phyloP scores from a whole-genome alignment of 768 basidiomycete species.

The Gloeopeniophorella convolvens region DNA sequence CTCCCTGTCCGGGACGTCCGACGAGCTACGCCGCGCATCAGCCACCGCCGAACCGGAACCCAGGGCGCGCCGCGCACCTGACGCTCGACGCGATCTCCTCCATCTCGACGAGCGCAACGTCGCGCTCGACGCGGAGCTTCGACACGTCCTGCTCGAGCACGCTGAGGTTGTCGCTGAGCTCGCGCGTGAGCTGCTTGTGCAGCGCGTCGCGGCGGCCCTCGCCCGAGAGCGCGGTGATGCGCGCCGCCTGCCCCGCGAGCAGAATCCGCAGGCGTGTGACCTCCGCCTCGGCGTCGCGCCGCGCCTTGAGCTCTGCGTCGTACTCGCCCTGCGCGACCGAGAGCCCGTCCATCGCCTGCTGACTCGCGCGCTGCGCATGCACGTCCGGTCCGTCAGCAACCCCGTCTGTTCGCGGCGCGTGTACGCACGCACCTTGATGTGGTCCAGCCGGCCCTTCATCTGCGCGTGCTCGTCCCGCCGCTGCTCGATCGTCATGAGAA shows the following conservation, averaged over 20 bases:
- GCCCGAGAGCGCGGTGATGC: slow-evolving; percentile 77
- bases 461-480: slow-evolving; percentile 52
- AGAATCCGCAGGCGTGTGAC: slow-evolving; percentile 79
- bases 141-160: slow-evolving; percentile 82
- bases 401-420: background rate
- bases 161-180: slow-evolving; percentile 68
- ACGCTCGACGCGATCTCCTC: slow-evolving; percentile 78
- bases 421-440: slow-evolving; percentile 63
- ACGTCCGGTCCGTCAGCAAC: background rate
- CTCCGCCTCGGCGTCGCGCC: slow-evolving; percentile 89
- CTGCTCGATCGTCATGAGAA: slow-evolving; percentile 60
- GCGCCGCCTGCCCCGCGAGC: slow-evolving; percentile 83
- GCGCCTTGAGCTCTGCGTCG: slow-evolving; percentile 80
- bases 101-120: slow-evolving; percentile 88
- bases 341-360: slow-evolving; percentile 87
- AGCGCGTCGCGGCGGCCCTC: slow-evolving; percentile 74
- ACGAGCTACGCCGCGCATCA: slow-evolving; percentile 19
- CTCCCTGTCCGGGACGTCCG: slow-evolving; percentile 16
- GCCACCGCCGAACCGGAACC: background rate
- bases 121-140: slow-evolving; percentile 81
- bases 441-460: slow-evolving; percentile 74
- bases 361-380: slow-evolving; percentile 68
- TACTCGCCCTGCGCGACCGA: slow-evolving; percentile 92
- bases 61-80: slow-evolving; percentile 42
- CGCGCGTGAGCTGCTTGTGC: slow-evolving; percentile 71